Percentiles rank a stretch among this genome's conserved stretches.
Evolutionary conservation across 2,329 filamentous ascomycete species (phyloP).

Genomic region (Xylariaceae sp.): DNA sequence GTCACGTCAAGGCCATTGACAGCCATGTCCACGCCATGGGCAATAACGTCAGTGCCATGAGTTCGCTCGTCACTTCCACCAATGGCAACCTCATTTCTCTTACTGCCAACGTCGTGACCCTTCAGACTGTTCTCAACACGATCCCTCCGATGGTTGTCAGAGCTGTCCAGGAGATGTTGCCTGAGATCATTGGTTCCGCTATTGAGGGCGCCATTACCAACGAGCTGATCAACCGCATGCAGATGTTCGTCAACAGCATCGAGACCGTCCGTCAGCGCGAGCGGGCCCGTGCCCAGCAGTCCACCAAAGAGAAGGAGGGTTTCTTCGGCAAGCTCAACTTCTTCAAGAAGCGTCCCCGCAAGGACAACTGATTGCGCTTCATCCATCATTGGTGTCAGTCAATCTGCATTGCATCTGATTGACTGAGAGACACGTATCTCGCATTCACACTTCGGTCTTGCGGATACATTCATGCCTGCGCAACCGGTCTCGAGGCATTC

Average conservation of each 20-base stretch:
- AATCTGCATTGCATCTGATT: no score
- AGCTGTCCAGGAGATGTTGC: constrained; percentile 15
- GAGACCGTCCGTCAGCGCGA: constrained; percentile 1
- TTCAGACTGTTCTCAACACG: constrained; percentile 26
- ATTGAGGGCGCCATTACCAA: constrained; percentile 14
- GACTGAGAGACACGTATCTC: no score
- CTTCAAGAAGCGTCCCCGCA: constrained; percentile 6
- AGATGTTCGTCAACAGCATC: constrained; percentile 2
- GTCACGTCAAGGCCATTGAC: constrained; percentile 25
- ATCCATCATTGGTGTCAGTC: no score
- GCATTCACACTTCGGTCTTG: no score
- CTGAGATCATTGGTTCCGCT: constrained; percentile 4
- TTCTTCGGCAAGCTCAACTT: constrained; percentile 6
- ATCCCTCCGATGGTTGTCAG: constrained; percentile 22
- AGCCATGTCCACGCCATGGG: constrained; percentile 24
- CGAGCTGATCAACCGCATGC: constrained; percentile 14
- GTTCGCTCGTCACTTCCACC: constrained; percentile 23
- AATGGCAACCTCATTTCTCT: constrained; percentile 21
- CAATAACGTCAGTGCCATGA: constrained; percentile 23
- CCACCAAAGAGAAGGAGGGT: no score
- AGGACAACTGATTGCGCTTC: no score
- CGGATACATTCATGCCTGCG: no score
- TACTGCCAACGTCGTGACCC: constrained; percentile 13
- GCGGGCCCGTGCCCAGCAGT: no score
- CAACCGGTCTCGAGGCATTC: no score